Conservation (phyloP, 2,329 filamentous ascomycete species). For the Talaromyces sp. region DNA sequence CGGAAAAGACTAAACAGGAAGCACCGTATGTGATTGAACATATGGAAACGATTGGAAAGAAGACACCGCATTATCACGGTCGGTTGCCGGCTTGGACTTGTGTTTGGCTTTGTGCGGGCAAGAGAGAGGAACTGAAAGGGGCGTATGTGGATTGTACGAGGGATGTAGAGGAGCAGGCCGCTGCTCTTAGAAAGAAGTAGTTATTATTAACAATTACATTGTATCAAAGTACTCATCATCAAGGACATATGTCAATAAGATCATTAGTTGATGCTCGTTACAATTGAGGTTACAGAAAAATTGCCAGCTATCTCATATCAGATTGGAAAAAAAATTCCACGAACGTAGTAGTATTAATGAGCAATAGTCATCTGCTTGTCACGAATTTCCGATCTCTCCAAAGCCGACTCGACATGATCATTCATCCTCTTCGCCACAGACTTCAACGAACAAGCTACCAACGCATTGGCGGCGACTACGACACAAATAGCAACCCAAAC, state of each 20-base stretch:
- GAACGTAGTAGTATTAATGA: not conserved
- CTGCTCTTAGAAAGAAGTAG: not conserved
- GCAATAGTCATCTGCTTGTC: not conserved
- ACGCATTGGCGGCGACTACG: not conserved
- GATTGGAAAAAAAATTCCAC: no score
- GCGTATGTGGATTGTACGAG: not conserved
- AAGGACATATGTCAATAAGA: no score
- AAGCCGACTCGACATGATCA: constrained; percentile 10
- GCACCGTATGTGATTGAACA: not conserved
- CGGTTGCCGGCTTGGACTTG: constrained; percentile 3
- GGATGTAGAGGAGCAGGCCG: not conserved
- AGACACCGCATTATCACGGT: not conserved
- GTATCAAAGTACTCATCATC: no score
- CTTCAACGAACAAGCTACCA: constrained; percentile 2
- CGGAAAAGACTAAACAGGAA: not conserved
- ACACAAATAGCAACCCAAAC: not conserved
- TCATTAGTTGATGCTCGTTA: no score
- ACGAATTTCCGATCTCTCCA: not conserved
- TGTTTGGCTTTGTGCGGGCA: constrained; percentile 10
- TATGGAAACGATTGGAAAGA: not conserved
- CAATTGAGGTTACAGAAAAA: no score
- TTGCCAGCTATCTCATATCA: no score
- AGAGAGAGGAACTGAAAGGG: not conserved
- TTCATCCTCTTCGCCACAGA: constrained; percentile 9
- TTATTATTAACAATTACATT: no score